Conservation (phyloP, 352 stramenopile species). For the Phytophthora cryptogea region DNA sequence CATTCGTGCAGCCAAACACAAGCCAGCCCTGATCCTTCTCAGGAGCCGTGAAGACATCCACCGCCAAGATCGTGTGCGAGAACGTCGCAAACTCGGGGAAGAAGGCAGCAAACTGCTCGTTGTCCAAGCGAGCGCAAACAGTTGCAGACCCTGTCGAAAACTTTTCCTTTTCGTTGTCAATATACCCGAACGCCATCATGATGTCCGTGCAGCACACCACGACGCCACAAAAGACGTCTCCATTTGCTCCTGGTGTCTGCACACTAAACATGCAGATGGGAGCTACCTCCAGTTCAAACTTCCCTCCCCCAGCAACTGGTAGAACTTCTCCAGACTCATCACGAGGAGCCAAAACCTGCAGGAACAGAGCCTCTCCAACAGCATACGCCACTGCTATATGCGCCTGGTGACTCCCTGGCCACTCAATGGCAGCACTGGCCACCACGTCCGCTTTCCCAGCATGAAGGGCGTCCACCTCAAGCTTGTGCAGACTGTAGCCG, state of each 20-base stretch:
- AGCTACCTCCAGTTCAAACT: slow-evolving; percentile 63
- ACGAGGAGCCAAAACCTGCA: slow-evolving; percentile 32
- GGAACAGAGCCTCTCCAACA: slow-evolving; percentile 37
- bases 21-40: slow-evolving; percentile 44
- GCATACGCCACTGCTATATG: slow-evolving; percentile 58
- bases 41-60: slow-evolving; percentile 40
- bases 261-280: slow-evolving; percentile 59
- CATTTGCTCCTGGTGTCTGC: slow-evolving; percentile 31
- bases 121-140: slow-evolving; percentile 51
- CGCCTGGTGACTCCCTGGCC: slow-evolving; percentile 23
- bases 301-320: slow-evolving; percentile 19
- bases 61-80: slow-evolving; percentile 51
- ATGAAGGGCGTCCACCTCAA: slow-evolving; percentile 38
- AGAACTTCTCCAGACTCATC: slow-evolving; percentile 12
- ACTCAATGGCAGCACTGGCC: slow-evolving; percentile 50
- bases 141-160: neutral
- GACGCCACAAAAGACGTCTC: slow-evolving; percentile 57
- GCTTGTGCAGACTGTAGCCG: slow-evolving; percentile 44
- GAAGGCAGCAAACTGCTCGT: slow-evolving; percentile 66
- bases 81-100: slow-evolving; percentile 76
- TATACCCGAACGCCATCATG: slow-evolving; percentile 67
- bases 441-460: slow-evolving; percentile 44
- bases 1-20: slow-evolving; percentile 73
- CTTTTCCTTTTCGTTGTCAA: slow-evolving; percentile 39
- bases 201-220: slow-evolving; percentile 63